These are phyloP conservation scores for Tuber umbilicatum DNA, from an alignment of 495 filamentous ascomycete species.

Conservation along the genomic window DNA sequence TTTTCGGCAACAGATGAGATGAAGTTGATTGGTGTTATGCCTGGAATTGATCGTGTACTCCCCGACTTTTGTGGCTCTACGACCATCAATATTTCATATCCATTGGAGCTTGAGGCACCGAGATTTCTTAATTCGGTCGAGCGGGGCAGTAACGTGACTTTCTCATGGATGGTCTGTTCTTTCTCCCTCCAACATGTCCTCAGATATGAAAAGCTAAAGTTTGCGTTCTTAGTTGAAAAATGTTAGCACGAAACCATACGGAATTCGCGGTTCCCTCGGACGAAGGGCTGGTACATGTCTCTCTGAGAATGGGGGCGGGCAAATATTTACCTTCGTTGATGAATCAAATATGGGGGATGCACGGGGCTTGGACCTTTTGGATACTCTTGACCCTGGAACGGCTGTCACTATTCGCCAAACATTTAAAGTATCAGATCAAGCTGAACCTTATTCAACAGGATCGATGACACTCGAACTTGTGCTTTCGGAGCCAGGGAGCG, in stretches of 20 bases:
- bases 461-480: constrained; percentile 21
- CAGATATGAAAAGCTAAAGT: not conserved
- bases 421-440: constrained; percentile 24
- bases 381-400: constrained; percentile 13
- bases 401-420: constrained; percentile 16
- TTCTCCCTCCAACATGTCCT: not conserved
- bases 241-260: constrained; percentile 30
- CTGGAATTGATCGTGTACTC: constrained; percentile 18
- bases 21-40: constrained; percentile 20
- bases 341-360: not conserved
- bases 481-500: constrained; percentile 24
- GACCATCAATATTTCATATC: constrained; percentile 18
- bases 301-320: constrained; percentile 16
- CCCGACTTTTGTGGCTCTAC: constrained; percentile 21
- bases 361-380: constrained; percentile 18
- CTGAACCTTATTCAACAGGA: constrained; percentile 25
- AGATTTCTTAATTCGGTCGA: constrained; percentile 19
- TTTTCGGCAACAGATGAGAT: constrained; percentile 23
- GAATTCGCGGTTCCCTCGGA: constrained; percentile 13
- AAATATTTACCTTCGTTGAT: constrained; percentile 15
- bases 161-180: constrained; percentile 26
- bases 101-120: constrained; percentile 26
- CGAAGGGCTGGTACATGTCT: constrained; percentile 25
- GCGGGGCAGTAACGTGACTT: constrained; percentile 26
- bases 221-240: constrained; percentile 23